A percentile compares a stretch with the other conserved stretches of the same genome.
These are phyloP conservation scores for Triangularia verruculosa DNA, from an alignment of 2,329 filamentous ascomycete genomes.

Conservation along the genomic window DNA sequence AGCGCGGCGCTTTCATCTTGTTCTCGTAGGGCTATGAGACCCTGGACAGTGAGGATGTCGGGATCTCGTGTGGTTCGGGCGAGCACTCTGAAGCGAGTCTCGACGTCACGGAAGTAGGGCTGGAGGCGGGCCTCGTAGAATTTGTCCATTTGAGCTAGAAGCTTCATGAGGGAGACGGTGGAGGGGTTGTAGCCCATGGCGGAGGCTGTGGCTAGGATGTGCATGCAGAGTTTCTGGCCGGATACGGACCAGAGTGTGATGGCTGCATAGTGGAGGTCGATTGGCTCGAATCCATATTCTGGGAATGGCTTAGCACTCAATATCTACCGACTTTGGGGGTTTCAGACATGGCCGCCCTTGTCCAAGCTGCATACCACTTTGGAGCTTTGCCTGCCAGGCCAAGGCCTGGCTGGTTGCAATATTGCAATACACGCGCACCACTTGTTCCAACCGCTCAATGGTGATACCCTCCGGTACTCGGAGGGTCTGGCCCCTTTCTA, in stretches of 20 bases:
- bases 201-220: slow-evolving; percentile 37
- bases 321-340: slow-evolving; percentile 26
- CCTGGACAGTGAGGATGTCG: slow-evolving; percentile 39
- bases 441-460: slow-evolving; percentile 30
- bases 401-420: slow-evolving; percentile 14
- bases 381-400: slow-evolving; percentile 25
- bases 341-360: slow-evolving; percentile 29
- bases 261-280: slow-evolving; percentile 36
- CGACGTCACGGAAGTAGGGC: slow-evolving; percentile 24
- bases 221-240: slow-evolving; percentile 26
- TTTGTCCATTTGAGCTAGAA: slow-evolving; percentile 24
- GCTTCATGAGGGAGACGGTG: slow-evolving; percentile 33
- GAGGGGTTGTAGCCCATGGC: slow-evolving; percentile 36
- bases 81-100: slow-evolving; percentile 27
- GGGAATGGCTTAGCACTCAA: neutral
- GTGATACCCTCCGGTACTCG: slow-evolving; percentile 25
- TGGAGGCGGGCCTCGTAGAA: slow-evolving; percentile 2
- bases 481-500: neutral
- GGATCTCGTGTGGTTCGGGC: slow-evolving; percentile 26
- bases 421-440: slow-evolving; percentile 28
- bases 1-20: slow-evolving; percentile 30
- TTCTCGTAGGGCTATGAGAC: slow-evolving; percentile 27
- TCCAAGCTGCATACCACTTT: slow-evolving; percentile 24
- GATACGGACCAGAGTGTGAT: slow-evolving; percentile 26
- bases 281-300: slow-evolving; percentile 28